phyloP scores from a whole-genome alignment of 2,329 filamentous ascomycete species.

The Ceratocystis eucalypticola region DNA sequence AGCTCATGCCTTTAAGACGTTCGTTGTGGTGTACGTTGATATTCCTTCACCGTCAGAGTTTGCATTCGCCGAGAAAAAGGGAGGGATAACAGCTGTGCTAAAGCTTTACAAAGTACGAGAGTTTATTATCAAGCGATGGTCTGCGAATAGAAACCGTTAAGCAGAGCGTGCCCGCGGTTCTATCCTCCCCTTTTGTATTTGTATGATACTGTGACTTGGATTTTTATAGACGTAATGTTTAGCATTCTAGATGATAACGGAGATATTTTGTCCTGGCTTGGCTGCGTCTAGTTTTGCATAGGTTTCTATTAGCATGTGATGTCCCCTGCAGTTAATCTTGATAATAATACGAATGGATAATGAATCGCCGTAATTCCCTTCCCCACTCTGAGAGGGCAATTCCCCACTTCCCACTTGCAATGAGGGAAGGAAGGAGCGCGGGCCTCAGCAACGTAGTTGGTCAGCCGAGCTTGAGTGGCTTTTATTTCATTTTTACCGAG shows the following conservation, averaged over 20 bases:
- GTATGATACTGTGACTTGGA: not conserved
- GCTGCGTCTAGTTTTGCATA: too few relatives aligned
- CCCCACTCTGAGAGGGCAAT: not conserved
- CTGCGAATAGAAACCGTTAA: slow-evolving; percentile 57
- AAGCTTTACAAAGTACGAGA: slow-evolving; percentile 64
- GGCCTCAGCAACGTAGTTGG: not conserved
- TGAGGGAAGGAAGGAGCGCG: not conserved
- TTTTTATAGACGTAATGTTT: not conserved
- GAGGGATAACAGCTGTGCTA: slow-evolving; percentile 49
- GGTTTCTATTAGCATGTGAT: too few relatives aligned
- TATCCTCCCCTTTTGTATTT: not conserved
- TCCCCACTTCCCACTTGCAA: not conserved
- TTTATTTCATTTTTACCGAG: not conserved
- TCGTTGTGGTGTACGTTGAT: slow-evolving; percentile 85
- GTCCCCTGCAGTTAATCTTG: too few relatives aligned
- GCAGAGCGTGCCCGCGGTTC: not conserved
- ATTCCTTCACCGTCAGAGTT: slow-evolving; percentile 54
- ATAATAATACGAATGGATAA: too few relatives aligned
- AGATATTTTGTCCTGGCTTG: too few relatives aligned
- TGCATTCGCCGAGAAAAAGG: slow-evolving; percentile 30
- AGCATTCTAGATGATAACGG: not conserved
- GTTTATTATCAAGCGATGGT: slow-evolving; percentile 70
- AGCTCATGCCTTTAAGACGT: slow-evolving; percentile 75
- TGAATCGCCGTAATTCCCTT: not conserved
- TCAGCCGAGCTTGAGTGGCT: not conserved